Evolutionary conservation across 139 green algal genomes (phyloP), one percentile per base, ranked within the genome.

Genomic region (Dunaliella primolecta): DNA sequence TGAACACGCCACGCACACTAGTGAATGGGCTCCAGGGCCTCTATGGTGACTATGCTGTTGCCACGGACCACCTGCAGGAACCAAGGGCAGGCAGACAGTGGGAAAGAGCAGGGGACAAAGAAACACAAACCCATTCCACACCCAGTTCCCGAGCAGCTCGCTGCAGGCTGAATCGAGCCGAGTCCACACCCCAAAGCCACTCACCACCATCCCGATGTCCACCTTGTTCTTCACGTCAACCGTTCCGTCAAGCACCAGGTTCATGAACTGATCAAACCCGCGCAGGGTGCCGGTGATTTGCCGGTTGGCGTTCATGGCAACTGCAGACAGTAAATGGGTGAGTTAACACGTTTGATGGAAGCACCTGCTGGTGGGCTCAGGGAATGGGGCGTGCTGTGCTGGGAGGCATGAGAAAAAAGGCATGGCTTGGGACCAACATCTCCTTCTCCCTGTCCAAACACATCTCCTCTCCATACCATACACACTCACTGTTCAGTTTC

Each of bases 191-290:
- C 3, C 75, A 76, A 29, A 1, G 3, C 80, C 32, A 89, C 88
- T 90, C 75, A 98, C 97, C 88, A 99, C 96, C 97, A 99, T 99
- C 82, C 97, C 97, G 37, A 99, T 95, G 77, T 99, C 96, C 27
- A 88, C 89, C 75, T 98, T 97, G 21, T 91, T 87, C 86, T 98
- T 96, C 78, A 96, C 94, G 80, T 99, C 97, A 34, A 98, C 92
- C 0, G 94, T 95, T 74, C 93, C 90, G 90, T 99, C 97, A 84
- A 99, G 89, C 87, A 99, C 97, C 2, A 99, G 87, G 90, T 99
- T 99, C 96, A 99, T 98, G 88, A 99, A 99, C 89, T 98, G 96
- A 88, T 99, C 97, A 84, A 99, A 99, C 0, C 97, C 97, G 0
- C 97, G 91, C 31, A 99, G 94, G 23, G 97, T 93, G 0, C 97